Evolutionary conservation across 140 eudicot genomes (phyloP), one percentile per base, ranked within the genome.

Genomic region (Bidens hawaiensis): DNA sequence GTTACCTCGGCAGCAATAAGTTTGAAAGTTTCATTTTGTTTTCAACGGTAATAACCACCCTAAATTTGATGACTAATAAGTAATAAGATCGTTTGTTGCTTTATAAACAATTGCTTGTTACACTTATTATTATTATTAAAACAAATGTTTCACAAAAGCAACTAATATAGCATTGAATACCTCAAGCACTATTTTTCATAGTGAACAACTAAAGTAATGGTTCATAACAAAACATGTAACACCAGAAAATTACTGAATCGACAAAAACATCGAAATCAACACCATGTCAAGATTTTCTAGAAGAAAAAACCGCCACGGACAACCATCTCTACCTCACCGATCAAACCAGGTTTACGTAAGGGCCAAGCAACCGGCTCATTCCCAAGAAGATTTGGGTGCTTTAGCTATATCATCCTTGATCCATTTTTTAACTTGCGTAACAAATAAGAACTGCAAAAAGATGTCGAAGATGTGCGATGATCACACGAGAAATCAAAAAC

Each of bases 371-470:
- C 36, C 42, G 6, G 19, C 40, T 73, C 78, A 73, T 73, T 73
- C 78, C 78, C 78, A 73, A 18, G 73, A 67, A 46, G 78, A 73
- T 73, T 73, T 73, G 56, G 78, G 78, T 25, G 5, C 85, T 26
- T 57, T 51, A 41, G 79, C 76, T 18, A 79, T 79, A 76, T 90
- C 97, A 17, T 40, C 52, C 73, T 78, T 78, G 62, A 87, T 84
- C 79, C 70, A 62, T 18, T 62, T 64, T 60, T 69, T 78, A 55
- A 87, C 82, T 50, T 60, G 82, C 49, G 78, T 78, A 53, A 84
- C 67, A 40, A 81, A 68, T 49, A 77, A 71, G 70, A 84, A 83
- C 97, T 89, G 93, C 47, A 73, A 46, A 56, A 65, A 56, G 21
- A 45, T 4, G 27, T 19, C 13, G 5, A 38, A 56, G 13, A 21